These are phyloP conservation scores for Alternaria atra DNA, from an alignment of 2,329 filamentous ascomycete species.

Conservation along the genomic window DNA sequence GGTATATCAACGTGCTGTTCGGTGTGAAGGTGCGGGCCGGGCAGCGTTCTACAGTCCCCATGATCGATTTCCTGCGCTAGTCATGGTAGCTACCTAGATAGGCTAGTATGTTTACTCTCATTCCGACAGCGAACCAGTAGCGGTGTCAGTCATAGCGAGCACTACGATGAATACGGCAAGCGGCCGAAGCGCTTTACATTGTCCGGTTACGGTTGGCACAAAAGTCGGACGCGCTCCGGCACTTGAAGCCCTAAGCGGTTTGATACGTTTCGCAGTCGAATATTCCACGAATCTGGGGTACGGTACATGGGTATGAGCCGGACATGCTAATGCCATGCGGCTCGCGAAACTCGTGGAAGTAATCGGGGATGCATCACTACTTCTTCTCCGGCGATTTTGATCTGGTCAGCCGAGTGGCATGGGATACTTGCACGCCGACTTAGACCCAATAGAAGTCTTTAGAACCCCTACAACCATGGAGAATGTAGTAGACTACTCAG, in stretches of 20 bases:
- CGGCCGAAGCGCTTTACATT: conserved; percentile 4
- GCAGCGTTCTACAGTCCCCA: conserved; percentile 10
- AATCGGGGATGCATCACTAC: neutral
- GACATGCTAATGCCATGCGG: conserved; percentile 5
- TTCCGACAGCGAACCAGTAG: conserved; percentile 21
- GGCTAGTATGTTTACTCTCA: neutral
- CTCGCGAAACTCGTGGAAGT: neutral
- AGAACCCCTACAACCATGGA: neutral
- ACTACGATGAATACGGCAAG: conserved; percentile 13
- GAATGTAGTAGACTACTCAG: neutral
- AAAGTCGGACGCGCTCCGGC: conserved; percentile 2
- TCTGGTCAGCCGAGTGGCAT: neutral
- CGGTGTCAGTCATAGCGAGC: neutral
- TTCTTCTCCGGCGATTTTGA: neutral
- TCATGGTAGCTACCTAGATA: neutral
- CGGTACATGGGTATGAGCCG: conserved; percentile 3
- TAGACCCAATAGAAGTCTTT: conserved; percentile 6
- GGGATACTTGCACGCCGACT: conserved; percentile 5
- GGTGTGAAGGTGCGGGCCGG: conserved; percentile 18
- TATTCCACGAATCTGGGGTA: conserved; percentile 15
- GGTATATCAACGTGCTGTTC: conserved; percentile 3
- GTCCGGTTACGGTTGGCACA: neutral
- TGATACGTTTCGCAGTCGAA: neutral
- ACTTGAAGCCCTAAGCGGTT: neutral
- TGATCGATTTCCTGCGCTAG: conserved; percentile 4